Evolutionary conservation across 352 stramenopile genomes (phyloP), one percentile per base, ranked within the genome.

Genomic region (Phytopythium aichiense): DNA sequence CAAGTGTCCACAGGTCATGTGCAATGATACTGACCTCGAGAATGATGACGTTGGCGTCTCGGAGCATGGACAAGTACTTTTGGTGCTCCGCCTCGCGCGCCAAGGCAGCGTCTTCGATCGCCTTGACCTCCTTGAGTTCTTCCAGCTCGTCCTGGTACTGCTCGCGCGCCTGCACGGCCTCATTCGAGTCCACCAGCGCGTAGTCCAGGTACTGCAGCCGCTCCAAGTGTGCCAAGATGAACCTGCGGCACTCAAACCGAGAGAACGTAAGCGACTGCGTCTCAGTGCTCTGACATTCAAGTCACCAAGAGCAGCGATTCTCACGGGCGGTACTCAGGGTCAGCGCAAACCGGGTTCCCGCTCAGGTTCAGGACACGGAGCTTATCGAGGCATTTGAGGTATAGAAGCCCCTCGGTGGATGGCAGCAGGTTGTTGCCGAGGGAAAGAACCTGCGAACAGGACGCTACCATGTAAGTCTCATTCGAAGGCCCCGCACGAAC

Each of bases 151-250:
- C 83, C 53, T 98, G 90, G 63, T 97, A 98, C 65, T 98, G 89
- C 65, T 98, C 88, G 15, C 84, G 69, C 16, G 89, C 89, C 53
- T 90, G 87, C 13, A 86, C 57, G 20, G 81, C 76, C 68, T 97
- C 90, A 28, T 75, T 79, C 3, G 67, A 61, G 54, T 97, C 88
- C 16, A 98, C 79, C 0, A 97, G 77, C 13, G 87, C 86, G 61
- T 98, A 98, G 66, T 98, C 94, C 16, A 98, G 64, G 72, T 97
- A 98, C 61, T 95, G 92, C 16, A 98, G 80, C 40, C 88, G 92
- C 51, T 97, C 89, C 46, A 98, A 70, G 66, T 98, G 94, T 6
- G 92, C 92, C 33, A 98, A 76, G 1, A 98, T 65, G 59, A 93
- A 96, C 25, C 81, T 91, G 38, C 22, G 43, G 7, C 23, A 11